Base-by-base conservation (phyloP, 345 rosid genomes). In the Gynandropsis gynandra region DNA sequence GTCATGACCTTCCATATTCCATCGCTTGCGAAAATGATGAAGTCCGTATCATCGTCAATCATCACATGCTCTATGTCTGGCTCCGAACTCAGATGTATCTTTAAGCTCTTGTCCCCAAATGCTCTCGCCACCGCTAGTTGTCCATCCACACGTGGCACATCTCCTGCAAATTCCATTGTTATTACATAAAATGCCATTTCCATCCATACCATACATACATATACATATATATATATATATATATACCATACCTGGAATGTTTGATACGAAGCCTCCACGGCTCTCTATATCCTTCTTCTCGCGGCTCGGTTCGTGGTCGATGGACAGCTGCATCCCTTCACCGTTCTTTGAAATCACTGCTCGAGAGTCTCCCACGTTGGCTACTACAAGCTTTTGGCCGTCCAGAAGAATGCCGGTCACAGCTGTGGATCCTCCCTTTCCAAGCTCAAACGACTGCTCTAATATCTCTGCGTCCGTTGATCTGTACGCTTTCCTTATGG, bases 1-100 rank as follows among this genome's bases (percentile, higher is more conserved):
- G 97, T 73, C 68, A 88, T 51, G 31, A 88, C 97, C 89, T 82
- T 89, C 97, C 95, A 89, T 29, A 89, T 70, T 11, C 97, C 97
- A 69, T 89, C 97, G 14, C 97, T 85, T 18, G 97, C 97, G n/a
- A 87, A 74, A 32, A 87, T 65, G 10, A 81, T 20, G 61, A 83
- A 79, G 57, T 83, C 85, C 0, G 62, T 54, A 8, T 67, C 68
- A 14, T 70, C 75, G 47, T 59, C 76, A 19, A 87, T 74, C 4
- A 33, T 20, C 63, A 63, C 68, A 10, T 62, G 54, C 1, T 11
- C 44, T 39, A 87, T 63, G 48, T 84, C 83, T 0, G 96, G 96
- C 21, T 87, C 96, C 15, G 94, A 84, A 69, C 93, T 89, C 31
- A 89, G 77, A 66, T 89, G 97, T 66, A 79, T 33, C 76, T 89